Evolutionary conservation across 2,329 filamentous ascomycete species (phyloP).

Genomic region (Penicillium griseofulvum): DNA sequence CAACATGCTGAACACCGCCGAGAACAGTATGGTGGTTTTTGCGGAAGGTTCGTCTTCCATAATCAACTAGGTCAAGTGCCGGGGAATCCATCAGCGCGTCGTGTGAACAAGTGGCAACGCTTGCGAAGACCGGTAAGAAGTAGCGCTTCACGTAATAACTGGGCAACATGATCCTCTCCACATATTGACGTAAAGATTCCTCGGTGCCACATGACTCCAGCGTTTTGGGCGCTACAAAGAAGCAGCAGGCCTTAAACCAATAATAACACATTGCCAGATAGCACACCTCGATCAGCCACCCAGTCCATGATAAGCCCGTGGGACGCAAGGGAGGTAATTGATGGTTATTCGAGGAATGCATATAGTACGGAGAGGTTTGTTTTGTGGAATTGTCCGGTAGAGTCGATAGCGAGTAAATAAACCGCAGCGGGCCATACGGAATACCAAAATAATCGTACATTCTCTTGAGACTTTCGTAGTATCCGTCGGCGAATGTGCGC

Average conservation of each 20-base stretch:
- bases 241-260: constrained; percentile 56
- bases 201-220: constrained; percentile 9
- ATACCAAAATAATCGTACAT: constrained; percentile 58
- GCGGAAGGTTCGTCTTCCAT: constrained; percentile 49
- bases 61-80: constrained; percentile 53
- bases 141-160: constrained; percentile 50
- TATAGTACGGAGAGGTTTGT: constrained; percentile 43
- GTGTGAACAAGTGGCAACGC: constrained; percentile 57
- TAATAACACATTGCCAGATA: constrained; percentile 51
- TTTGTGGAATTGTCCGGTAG: constrained; percentile 10
- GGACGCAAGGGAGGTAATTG: constrained; percentile 45
- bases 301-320: constrained; percentile 28
- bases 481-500: constrained; percentile 53
- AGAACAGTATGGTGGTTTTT: constrained; percentile 53
- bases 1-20: constrained; percentile 51
- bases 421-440: constrained; percentile 50
- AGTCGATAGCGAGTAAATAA: constrained; percentile 54
- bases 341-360: constrained; percentile 57
- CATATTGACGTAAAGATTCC: constrained; percentile 52
- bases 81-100: constrained; percentile 52
- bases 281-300: constrained; percentile 45
- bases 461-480: constrained; percentile 54
- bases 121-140: constrained; percentile 55
- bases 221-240: constrained; percentile 43
- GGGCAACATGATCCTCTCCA: constrained; percentile 52